These are phyloP conservation scores for Sarocladium kiliense DNA, from an alignment of 2,329 filamentous ascomycete species.

Conservation along the genomic window DNA sequence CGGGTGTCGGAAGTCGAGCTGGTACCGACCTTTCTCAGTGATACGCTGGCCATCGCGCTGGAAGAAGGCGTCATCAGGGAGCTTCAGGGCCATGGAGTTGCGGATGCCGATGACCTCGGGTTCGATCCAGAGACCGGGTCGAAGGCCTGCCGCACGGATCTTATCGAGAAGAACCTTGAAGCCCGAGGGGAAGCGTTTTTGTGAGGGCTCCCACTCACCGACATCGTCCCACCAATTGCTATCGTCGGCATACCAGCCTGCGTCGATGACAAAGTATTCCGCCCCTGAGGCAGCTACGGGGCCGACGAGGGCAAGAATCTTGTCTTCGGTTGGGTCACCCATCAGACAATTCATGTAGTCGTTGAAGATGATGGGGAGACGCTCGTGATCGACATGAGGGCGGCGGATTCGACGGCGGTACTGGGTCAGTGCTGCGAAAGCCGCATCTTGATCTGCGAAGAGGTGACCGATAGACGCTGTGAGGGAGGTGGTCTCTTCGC, in stretches of 20 bases:
- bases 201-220: conserved; percentile 26
- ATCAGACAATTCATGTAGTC: conserved; percentile 35
- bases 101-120: conserved; percentile 29
- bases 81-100: conserved; percentile 18
- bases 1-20: conserved; percentile 26
- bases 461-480: conserved; percentile 20
- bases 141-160: conserved; percentile 20
- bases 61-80: conserved; percentile 27
- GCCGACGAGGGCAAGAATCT: conserved; percentile 25
- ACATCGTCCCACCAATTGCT: conserved; percentile 31
- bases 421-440: conserved; percentile 21
- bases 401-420: conserved; percentile 25
- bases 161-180: conserved; percentile 20
- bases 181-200: conserved; percentile 24
- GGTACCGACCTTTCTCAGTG: conserved; percentile 25
- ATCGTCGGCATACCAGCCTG: conserved; percentile 31
- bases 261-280: conserved; percentile 31
- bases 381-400: conserved; percentile 22
- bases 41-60: conserved; percentile 23
- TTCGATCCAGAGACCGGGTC: conserved; percentile 28
- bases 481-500: conserved; percentile 18
- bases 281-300: conserved; percentile 24
- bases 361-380: conserved; percentile 29
- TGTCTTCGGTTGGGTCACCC: conserved; percentile 28
- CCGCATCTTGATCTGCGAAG: conserved; percentile 15